Evolutionary conservation across 352 stramenopile genomes (phyloP).

Genomic region (Phytopythium chamaehyphon): DNA sequence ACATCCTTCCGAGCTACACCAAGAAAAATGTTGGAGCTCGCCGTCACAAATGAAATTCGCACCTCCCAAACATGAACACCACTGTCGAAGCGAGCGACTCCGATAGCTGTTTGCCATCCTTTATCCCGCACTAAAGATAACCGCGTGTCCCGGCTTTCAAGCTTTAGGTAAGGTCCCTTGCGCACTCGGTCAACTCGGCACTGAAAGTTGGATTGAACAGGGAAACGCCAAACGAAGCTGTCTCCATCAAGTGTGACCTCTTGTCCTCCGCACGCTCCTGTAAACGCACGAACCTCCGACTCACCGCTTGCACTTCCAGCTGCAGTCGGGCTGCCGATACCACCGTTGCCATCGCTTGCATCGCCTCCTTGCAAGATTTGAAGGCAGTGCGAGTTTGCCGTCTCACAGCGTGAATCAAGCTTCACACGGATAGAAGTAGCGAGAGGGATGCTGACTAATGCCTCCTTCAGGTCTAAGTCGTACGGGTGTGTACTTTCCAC

Average conservation of each 20-base stretch:
- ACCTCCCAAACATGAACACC: slow-evolving; percentile 89
- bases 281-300: slow-evolving; percentile 84
- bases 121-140: slow-evolving; percentile 85
- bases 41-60: slow-evolving; percentile 80
- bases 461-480: slow-evolving; percentile 77
- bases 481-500: slow-evolving; percentile 81
- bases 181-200: slow-evolving; percentile 81
- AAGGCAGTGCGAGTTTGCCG: slow-evolving; percentile 81
- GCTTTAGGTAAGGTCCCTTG: slow-evolving; percentile 86
- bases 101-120: slow-evolving; percentile 86
- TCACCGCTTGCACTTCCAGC: slow-evolving; percentile 37
- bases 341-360: slow-evolving; percentile 5
- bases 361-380: slow-evolving; percentile 82
- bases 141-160: slow-evolving; percentile 82
- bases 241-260: slow-evolving; percentile 86
- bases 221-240: slow-evolving; percentile 85
- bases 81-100: slow-evolving; percentile 81
- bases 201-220: slow-evolving; percentile 87
- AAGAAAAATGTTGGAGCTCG: slow-evolving; percentile 89
- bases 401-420: slow-evolving; percentile 71
- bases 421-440: slow-evolving; percentile 83
- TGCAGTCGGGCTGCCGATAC: slow-evolving; percentile 8
- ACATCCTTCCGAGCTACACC: slow-evolving; percentile 82
- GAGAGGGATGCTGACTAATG: slow-evolving; percentile 74
- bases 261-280: slow-evolving; percentile 69